phyloP scores from a whole-genome alignment of 331 rosid genomes.

The Quercus phellos region DNA sequence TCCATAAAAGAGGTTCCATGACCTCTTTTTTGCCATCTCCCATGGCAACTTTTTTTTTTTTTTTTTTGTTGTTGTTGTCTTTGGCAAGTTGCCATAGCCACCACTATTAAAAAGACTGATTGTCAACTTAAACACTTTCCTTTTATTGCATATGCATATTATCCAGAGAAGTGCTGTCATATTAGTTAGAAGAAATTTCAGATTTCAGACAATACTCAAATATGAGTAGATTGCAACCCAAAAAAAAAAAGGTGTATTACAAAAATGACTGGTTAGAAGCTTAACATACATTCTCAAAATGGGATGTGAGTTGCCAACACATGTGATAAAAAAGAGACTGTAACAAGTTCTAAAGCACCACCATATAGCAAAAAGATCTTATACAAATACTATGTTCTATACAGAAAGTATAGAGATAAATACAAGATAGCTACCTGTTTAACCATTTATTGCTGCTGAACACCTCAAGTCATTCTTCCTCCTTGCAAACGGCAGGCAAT shows the following conservation, averaged over 20 bases:
- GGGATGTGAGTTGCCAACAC: neutral
- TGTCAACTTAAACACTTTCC: no score
- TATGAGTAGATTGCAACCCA: no score
- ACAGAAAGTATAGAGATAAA: slow-evolving; percentile 1
- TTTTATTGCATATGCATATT: no score
- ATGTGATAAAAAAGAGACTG: neutral
- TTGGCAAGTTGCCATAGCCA: no score
- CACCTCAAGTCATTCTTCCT: slow-evolving; percentile 16
- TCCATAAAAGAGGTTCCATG: no score
- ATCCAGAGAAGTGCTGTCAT: no score
- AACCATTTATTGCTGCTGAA: neutral
- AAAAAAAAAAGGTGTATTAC: neutral
- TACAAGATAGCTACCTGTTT: slow-evolving; percentile 2
- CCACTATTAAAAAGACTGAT: no score
- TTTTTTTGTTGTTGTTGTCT: no score
- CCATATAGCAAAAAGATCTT: neutral
- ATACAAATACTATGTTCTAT: slow-evolving; percentile 10
- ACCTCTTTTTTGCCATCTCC: no score
- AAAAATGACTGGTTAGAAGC: neutral
- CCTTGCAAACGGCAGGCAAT: slow-evolving; percentile 34
- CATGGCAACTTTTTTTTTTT: no score
- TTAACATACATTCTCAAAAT: neutral
- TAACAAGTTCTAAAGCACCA: neutral
- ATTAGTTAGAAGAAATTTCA: no score
- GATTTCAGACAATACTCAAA: no score